Conservation (phyloP, 1,284 basidiomycete genomes). For the Ustilago sp. region DNA sequence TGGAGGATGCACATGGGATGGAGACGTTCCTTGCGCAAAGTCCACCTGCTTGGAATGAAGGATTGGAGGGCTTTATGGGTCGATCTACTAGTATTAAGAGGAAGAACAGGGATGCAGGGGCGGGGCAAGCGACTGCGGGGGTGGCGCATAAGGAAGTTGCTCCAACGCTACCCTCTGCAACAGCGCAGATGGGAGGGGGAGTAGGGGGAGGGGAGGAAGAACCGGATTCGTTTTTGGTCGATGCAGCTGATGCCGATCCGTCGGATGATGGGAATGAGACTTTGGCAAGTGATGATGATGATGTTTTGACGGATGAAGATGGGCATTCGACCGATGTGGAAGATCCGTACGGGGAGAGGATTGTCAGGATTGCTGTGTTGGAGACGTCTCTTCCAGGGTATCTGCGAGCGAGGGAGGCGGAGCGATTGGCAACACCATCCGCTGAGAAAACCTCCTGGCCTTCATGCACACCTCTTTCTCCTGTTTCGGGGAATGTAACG, state of each 20-base stretch:
- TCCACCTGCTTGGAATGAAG: conserved; percentile 73
- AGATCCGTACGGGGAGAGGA: conserved; percentile 41
- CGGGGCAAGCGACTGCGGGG: background rate
- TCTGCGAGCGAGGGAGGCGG: conserved; percentile 39
- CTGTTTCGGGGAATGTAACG: conserved; percentile 12
- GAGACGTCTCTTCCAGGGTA: conserved; percentile 57
- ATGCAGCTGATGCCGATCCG: conserved; percentile 50
- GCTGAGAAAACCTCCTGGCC: conserved; percentile 49
- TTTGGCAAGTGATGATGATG: conserved; percentile 57
- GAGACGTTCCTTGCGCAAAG: conserved; percentile 72
- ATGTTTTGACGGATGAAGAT: conserved; percentile 56
- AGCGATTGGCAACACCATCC: conserved; percentile 37
- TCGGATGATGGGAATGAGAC: conserved; percentile 59
- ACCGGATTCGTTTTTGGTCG: conserved; percentile 31
- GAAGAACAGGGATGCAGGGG: conserved; percentile 27
- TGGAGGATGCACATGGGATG: conserved; percentile 69
- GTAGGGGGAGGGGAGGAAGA: conserved; percentile 30
- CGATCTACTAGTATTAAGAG: conserved; percentile 56
- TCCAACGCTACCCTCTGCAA: conserved; percentile 20
- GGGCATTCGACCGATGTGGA: conserved; percentile 49
- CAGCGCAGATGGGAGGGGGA: conserved; percentile 12
- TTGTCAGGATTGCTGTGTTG: conserved; percentile 53
- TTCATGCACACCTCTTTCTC: conserved; percentile 31
- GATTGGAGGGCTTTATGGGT: conserved; percentile 66
- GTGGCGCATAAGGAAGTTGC: conserved; percentile 22